Conservation (phyloP, 1,284 basidiomycete species). For the Heterobasidion annosum region DNA sequence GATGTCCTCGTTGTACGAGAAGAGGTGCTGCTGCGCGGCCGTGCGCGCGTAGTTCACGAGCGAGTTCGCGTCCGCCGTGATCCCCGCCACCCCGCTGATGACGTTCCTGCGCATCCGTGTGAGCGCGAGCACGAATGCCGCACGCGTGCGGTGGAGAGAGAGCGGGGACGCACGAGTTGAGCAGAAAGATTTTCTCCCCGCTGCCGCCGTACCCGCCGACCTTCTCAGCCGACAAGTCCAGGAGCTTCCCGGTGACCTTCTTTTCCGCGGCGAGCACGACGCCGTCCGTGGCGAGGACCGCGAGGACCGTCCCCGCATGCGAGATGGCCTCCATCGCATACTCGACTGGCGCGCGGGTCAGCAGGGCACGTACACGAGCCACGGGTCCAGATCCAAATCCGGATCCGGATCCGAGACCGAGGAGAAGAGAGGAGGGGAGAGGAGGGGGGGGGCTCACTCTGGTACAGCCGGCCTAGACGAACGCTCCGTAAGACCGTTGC, state of each 20-base stretch:
- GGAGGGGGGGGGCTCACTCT: slow-evolving; percentile 50
- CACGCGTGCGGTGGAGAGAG: not conserved
- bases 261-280: slow-evolving; percentile 99
- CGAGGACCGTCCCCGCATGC: slow-evolving; percentile 91
- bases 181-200: slow-evolving; percentile 94
- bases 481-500: slow-evolving; percentile 7
- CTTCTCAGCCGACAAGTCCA: slow-evolving; percentile 81
- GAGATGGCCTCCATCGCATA: slow-evolving; percentile 99
- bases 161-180: slow-evolving; percentile 65
- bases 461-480: slow-evolving; percentile 73
- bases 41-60: slow-evolving; percentile 92
- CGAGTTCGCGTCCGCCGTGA: slow-evolving; percentile 97
- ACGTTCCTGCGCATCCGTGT: slow-evolving; percentile 62
- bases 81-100: slow-evolving; percentile 89
- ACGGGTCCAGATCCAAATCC: slow-evolving; percentile 2
- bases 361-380: not conserved
- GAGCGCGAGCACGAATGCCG: too few relatives aligned
- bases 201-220: slow-evolving; percentile 89
- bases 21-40: slow-evolving; percentile 84
- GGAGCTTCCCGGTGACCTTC: slow-evolving; percentile 96
- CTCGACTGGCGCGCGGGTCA: slow-evolving; percentile 56
- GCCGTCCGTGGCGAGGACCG: slow-evolving; percentile 91
- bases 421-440: not conserved
- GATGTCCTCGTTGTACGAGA: slow-evolving; percentile 94
- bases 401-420: not conserved